A percentile compares a stretch with the other conserved stretches of the same genome.
These are phyloP conservation scores for Vigna hirtella DNA, from an alignment of 306 rosid species.

Conservation along the genomic window DNA sequence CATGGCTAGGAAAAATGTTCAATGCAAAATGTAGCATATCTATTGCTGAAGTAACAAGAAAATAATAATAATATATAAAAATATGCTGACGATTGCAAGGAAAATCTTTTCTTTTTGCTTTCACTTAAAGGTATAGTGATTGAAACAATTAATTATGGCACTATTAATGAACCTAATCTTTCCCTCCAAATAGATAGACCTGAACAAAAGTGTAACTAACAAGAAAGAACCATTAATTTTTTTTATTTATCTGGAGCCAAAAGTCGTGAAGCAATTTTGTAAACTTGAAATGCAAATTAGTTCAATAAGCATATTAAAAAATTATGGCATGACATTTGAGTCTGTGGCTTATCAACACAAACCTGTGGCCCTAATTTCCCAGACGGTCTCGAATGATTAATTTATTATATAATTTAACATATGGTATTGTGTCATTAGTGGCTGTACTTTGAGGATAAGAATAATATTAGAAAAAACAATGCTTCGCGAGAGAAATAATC, in stretches of 20 bases:
- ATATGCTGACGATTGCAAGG: not conserved
- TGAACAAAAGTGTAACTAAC: not conserved
- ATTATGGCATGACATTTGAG: conserved; percentile 11
- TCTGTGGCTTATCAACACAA: conserved; percentile 31
- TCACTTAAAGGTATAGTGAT: conserved; percentile 9
- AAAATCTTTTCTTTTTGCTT: conserved; percentile 33
- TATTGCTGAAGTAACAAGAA: not conserved
- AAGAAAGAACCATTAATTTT: not conserved
- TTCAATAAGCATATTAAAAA: conserved; percentile 22
- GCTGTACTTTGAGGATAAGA: conserved; percentile 23
- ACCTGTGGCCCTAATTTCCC: conserved; percentile 48
- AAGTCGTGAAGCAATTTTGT: not conserved
- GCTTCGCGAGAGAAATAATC: conserved; percentile 16
- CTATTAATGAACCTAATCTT: conserved; percentile 28
- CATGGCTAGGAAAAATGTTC: too few relatives aligned
- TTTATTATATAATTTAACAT: conserved; percentile 29
- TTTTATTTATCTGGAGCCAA: not conserved
- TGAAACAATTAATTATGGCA: conserved; percentile 15
- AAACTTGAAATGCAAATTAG: conserved; percentile 25
- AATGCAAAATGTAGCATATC: not conserved
- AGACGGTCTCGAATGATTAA: conserved; percentile 45
- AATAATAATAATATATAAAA: not conserved
- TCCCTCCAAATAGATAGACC: not conserved
- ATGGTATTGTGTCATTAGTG: conserved; percentile 28
- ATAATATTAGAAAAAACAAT: not conserved